Evolutionary conservation across 2,329 filamentous ascomycete genomes (phyloP), one percentile per base, ranked within the genome.

Genomic region (Talaromyces sp.): DNA sequence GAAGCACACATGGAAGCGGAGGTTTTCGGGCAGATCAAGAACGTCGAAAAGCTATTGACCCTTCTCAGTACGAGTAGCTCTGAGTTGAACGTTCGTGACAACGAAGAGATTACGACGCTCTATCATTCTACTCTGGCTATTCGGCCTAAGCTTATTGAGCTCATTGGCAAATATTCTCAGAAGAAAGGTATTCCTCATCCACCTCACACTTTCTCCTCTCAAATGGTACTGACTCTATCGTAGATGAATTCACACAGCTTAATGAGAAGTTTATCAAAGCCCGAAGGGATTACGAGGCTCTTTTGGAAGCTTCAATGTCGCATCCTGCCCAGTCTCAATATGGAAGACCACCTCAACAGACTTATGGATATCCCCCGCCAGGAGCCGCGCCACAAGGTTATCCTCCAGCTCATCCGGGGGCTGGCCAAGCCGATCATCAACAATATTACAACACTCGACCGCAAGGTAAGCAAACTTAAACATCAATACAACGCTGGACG

Each of bases 181-280:
- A 97, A 96, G 83, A 99, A 99, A 77, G 92, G 91, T 93, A 43
- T 17, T 46, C 25, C 25, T 17, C 15, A 8, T 33, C n/a, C 28
- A 11, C 28, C 25, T 35, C 7, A 15, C 10, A 13, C n/a, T 8
- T 15, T 35, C 25, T 28, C n/a, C 13, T 5, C 19, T 21, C 5
- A 6, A 35, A 9, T 48, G 2, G 10, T 35, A 48, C 28, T 48
- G 8, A 48, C 45, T 21, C 2, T 21, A 6, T 19, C 15, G 9
- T 63, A 96, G 94, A 99, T 75, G 94, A 99, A 73, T 97, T 99
- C 70, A 97, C 94, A 2, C 93, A 97, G 71, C 80, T 99, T 62
- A 99, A 99, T 69, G 94, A 99, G 74, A 97, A 97, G 77, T 99
- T 99, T 74, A 97, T 99, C 80, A 99, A 99, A 76, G 94, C 94